Conservation (phyloP, 345 rosid genomes). For the Melaleuca quinquenervia region DNA sequence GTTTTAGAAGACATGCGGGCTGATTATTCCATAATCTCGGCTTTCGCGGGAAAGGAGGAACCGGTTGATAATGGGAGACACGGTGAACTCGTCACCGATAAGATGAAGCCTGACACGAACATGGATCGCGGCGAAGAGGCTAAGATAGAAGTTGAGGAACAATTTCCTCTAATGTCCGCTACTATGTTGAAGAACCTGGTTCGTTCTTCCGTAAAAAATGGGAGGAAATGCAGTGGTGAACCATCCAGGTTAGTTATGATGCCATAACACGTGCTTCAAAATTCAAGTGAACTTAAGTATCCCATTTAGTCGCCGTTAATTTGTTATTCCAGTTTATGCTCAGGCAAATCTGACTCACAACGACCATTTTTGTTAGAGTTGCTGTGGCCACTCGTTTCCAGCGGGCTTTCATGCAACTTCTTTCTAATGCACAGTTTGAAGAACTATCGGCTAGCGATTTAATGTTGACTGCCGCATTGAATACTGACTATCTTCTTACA, state of each 20-base stretch:
- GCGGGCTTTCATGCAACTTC: constrained; percentile 89
- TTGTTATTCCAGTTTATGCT: not conserved
- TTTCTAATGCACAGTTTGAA: constrained; percentile 70
- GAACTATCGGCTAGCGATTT: constrained; percentile 85
- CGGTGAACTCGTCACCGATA: not conserved
- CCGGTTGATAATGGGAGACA: not conserved
- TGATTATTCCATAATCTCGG: constrained; percentile 33
- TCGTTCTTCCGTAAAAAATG: not conserved
- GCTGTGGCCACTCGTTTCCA: constrained; percentile 80
- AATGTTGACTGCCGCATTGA: constrained; percentile 75
- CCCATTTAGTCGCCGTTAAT: not conserved
- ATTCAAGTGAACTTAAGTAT: not conserved
- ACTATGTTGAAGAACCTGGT: not conserved
- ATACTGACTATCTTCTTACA: constrained; percentile 87
- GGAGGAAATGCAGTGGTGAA: not conserved
- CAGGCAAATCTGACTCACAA: constrained; percentile 1
- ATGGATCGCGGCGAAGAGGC: not conserved
- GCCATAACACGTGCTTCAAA: not conserved
- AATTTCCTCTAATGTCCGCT: not conserved
- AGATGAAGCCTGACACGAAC: not conserved
- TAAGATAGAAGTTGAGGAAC: not conserved
- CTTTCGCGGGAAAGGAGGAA: not conserved
- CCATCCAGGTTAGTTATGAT: not conserved
- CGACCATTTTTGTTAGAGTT: constrained; percentile 29
- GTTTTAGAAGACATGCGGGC: constrained; percentile 70